Evolutionary conservation across 164 flowering plant genomes (phyloP), one percentile per base, ranked within the genome.

Genomic region (Aristolochia contorta): DNA sequence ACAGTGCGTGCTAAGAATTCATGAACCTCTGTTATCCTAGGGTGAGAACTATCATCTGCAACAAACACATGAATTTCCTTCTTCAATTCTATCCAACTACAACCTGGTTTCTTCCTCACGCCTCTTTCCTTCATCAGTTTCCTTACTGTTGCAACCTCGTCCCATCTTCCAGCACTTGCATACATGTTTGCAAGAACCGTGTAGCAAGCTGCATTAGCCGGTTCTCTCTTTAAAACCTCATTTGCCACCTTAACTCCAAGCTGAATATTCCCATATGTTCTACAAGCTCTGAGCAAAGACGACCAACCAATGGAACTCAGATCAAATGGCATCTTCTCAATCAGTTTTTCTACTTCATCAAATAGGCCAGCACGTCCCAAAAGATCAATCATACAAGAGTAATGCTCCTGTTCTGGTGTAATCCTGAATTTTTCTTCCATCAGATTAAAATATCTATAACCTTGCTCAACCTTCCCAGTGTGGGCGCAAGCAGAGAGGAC

Each of bases 331-430:
- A 84, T 83, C 27, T 77, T 64, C 67, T 75, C 81, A 50, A 86
- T 77, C 33, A 91, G 61, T 55, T 53, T 71, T 71, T 82, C 85
- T 3, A 90, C 96, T 71, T 85, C 91, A 52, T 60, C 68, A 32
- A 91, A 68, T 61, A 78, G 77, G 16, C 97, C 96, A 4, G 90
- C 84, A 67, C 96, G 78, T 16, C 96, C 92, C 18, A 86, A 69
- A 63, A 91, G 88, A 72, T 91, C 97, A 54, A 91, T 79, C 87
- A 88, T 82, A 70, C 94, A 91, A 6, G 90, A 77, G 72, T 83
- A 87, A 55, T 91, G 96, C 22, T 83, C 88, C 32, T 64, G 68
- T 45, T 66, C 79, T 58, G 96, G 91, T 61, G 72, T 77, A 43
- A 88, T 80, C 23, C 70, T 71, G 52, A 79, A 84, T 61, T 66